Evolutionary conservation across 106 monocot species (phyloP).

Genomic region (Iris macrosiphon): DNA sequence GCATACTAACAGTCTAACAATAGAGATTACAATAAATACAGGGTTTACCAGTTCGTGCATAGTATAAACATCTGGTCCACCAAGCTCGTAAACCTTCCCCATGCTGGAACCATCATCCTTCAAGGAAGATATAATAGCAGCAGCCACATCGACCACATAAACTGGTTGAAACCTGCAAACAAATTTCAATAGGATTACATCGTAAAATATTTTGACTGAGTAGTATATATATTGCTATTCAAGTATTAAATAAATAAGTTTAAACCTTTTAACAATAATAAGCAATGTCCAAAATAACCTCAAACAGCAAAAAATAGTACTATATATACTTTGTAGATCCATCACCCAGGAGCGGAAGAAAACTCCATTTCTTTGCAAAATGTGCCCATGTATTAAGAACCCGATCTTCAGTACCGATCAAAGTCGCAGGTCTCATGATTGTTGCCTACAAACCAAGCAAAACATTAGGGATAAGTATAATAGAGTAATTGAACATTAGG

Average conservation of each 20-base stretch:
- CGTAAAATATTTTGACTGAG: too few relatives aligned
- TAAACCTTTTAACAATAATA: too few relatives aligned
- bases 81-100: conserved; percentile 90
- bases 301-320: background rate
- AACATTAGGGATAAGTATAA: too few relatives aligned
- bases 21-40: too few relatives aligned
- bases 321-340: conserved; percentile 78
- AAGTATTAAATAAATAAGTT: too few relatives aligned
- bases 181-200: background rate
- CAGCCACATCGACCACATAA: conserved; percentile 87
- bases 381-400: conserved; percentile 95
- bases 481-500: too few relatives aligned
- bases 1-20: too few relatives aligned
- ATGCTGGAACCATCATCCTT: conserved; percentile 86
- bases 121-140: conserved; percentile 70
- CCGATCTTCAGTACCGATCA: conserved; percentile 97
- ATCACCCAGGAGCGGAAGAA: conserved; percentile 81
- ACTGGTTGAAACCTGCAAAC: conserved; percentile 84
- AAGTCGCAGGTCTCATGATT: conserved; percentile 65
- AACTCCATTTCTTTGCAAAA: conserved; percentile 83
- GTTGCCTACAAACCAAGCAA: conserved; percentile 56
- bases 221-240: too few relatives aligned
- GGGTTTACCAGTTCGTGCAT: conserved; percentile 89
- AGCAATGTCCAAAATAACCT: conserved; percentile 10
- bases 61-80: conserved; percentile 77